Base-by-base conservation (phyloP, 129 eudicot genomes). In the Ambrosia artemisiifolia region DNA sequence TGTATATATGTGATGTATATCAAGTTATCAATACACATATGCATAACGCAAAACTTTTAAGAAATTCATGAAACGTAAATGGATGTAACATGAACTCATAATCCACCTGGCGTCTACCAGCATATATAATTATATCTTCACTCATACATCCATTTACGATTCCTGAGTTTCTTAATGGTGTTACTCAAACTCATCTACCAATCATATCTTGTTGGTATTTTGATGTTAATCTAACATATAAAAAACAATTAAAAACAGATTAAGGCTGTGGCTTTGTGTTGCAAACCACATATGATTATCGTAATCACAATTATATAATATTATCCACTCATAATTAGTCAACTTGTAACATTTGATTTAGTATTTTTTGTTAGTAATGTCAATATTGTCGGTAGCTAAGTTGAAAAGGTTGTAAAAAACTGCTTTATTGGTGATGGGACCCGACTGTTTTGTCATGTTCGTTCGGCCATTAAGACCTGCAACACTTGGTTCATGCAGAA, bases 291-390 rank as follows among this genome's bases (percentile, higher is more conserved):
- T 57, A 57, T 57, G 19, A 11, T n/a, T 54, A 70, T 53, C 35
- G 53, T 54, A 54, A 70, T 54, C 40, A 42, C 16, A 5, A 28
- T 57, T 72, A 59, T 43, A 24, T 7, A 59, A 59, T 59, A 8
- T 72, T 72, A 72, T 72, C 76, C 18, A n/a, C 5, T 57, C 5
- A 57, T 55, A 43, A 46, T 18, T 28, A 43, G 76, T 72, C 68
- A 72, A 72, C 68, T 42, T 72, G 42, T 13, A 9, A 72, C 46
- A 28, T 16, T 55, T 28, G 9, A 4, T 36, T 36, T 42, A 4
- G 14, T n/a, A 24, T 59, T 57, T 20, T 72, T 24, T 7, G 42
- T 42, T 48, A 47, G 17, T 28, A 16, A 20, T 72, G 76, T 59
- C 17, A 17, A 72, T 9, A 11, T 57, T 33, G 24, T 57, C 14